Evolutionary conservation across 2,329 filamentous ascomycete genomes (phyloP).

Genomic region (Byssothecium circinans): DNA sequence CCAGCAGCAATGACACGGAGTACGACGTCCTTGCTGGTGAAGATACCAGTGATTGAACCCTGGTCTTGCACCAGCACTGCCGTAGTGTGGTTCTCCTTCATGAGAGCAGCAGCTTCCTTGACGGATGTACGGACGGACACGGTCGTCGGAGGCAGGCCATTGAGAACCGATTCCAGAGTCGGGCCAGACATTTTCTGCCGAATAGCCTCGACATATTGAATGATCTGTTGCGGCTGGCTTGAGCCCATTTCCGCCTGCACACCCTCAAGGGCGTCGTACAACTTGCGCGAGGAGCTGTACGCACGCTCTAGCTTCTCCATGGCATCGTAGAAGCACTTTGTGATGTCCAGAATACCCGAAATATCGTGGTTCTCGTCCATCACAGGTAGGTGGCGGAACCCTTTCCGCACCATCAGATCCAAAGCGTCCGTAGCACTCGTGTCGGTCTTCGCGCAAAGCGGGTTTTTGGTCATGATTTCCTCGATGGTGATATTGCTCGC

Average conservation of each 20-base stretch:
- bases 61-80: constrained; percentile 95
- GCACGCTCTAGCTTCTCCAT: constrained; percentile 99
- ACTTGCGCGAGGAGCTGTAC: constrained; percentile 95
- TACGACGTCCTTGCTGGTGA: constrained; percentile 99
- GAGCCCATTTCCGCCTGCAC: constrained; percentile 96
- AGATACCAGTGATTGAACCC: constrained; percentile 96
- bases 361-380: constrained; percentile 99
- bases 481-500: constrained; percentile 88
- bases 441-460: constrained; percentile 93
- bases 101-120: constrained; percentile 89
- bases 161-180: constrained; percentile 90
- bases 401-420: constrained; percentile 97
- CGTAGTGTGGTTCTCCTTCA: constrained; percentile 99
- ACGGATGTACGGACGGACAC: constrained; percentile 96
- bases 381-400: constrained; percentile 94
- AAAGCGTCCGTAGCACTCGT: constrained; percentile 97
- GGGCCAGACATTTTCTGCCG: constrained; percentile 97
- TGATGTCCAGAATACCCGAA: constrained; percentile 95
- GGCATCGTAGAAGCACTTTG: constrained; percentile 99
- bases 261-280: constrained; percentile 96
- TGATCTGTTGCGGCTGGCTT: constrained; percentile 96
- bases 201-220: constrained; percentile 96
- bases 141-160: constrained; percentile 87
- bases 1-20: constrained; percentile 96
- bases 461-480: constrained; percentile 99